phyloP scores from a whole-genome alignment of 768 basidiomycete species.

The Paxillus ammoniavirescens region DNA sequence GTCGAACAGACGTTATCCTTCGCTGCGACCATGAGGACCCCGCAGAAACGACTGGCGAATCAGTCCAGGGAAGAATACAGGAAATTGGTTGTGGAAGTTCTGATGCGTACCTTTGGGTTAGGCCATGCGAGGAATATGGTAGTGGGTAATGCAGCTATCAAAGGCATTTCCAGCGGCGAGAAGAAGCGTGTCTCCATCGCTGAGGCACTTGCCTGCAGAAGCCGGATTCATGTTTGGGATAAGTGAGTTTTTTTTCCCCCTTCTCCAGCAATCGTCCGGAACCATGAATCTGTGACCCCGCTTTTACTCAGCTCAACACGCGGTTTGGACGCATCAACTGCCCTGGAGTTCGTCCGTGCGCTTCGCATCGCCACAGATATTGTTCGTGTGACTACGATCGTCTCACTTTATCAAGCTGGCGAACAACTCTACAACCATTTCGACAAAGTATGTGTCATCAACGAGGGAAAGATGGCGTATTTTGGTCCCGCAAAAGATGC shows the following conservation, averaged over 20 bases:
- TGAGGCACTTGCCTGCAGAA: constrained; percentile 64
- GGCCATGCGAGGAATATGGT: constrained; percentile 67
- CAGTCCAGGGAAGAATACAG: constrained; percentile 29
- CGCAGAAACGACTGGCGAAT: constrained; percentile 24
- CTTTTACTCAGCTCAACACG: constrained; percentile 52
- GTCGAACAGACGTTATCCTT: constrained; percentile 50
- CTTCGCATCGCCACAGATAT: constrained; percentile 64
- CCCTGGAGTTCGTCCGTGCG: constrained; percentile 68
- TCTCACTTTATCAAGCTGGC: constrained; percentile 85
- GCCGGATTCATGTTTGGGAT: constrained; percentile 71
- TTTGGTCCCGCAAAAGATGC: constrained; percentile 54
- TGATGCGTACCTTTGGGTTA: constrained; percentile 73
- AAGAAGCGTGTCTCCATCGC: constrained; percentile 82
- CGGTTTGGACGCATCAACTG: constrained; percentile 67
- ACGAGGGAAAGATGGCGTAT: constrained; percentile 55
- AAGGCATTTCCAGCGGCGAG: constrained; percentile 76
- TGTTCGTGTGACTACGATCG: constrained; percentile 56
- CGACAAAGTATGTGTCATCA: constrained; percentile 65
- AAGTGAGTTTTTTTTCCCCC: constrained; percentile 49
- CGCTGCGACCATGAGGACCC: constrained; percentile 49
- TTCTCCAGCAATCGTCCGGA: background rate
- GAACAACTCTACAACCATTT: constrained; percentile 64
- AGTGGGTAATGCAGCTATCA: constrained; percentile 74
- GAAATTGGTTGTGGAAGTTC: constrained; percentile 39
- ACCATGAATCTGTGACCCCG: background rate